These are phyloP conservation scores for Salix arbutifolia DNA, from an alignment of 345 rosid species.

Conservation along the genomic window DNA sequence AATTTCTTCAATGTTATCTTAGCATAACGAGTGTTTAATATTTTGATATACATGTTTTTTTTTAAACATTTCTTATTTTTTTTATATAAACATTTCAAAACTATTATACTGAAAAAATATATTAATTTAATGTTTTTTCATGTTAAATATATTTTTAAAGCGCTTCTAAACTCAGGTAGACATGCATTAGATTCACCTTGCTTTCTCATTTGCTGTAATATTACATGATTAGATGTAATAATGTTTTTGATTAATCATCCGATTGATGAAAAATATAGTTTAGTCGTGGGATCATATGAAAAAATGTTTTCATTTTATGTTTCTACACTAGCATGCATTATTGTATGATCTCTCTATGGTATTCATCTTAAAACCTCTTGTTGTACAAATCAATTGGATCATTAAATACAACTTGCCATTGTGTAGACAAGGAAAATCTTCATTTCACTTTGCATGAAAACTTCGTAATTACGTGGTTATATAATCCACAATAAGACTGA, in stretches of 20 bases:
- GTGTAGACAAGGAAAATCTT: not conserved
- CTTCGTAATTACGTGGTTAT: not conserved
- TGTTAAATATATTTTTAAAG: too few relatives aligned
- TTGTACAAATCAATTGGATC: not conserved
- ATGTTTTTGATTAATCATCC: not conserved
- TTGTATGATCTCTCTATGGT: not conserved
- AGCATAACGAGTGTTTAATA: too few relatives aligned
- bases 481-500: too few relatives aligned
- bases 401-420: not conserved
- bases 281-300: not conserved
- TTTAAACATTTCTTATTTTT: too few relatives aligned
- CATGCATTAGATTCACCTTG: not conserved
- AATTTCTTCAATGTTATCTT: too few relatives aligned
- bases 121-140: too few relatives aligned
- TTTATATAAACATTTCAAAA: too few relatives aligned
- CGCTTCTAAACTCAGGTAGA: too few relatives aligned
- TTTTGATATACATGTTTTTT: too few relatives aligned
- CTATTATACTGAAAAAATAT: too few relatives aligned
- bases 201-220: not conserved
- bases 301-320: not conserved
- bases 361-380: not conserved
- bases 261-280: not conserved
- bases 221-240: not conserved
- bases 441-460: not conserved
- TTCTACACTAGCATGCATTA: not conserved